Percentiles rank a stretch among this genome's conserved stretches.
Conservation (phyloP, 73 alveolate species). For the Stentor coeruleus region DNA sequence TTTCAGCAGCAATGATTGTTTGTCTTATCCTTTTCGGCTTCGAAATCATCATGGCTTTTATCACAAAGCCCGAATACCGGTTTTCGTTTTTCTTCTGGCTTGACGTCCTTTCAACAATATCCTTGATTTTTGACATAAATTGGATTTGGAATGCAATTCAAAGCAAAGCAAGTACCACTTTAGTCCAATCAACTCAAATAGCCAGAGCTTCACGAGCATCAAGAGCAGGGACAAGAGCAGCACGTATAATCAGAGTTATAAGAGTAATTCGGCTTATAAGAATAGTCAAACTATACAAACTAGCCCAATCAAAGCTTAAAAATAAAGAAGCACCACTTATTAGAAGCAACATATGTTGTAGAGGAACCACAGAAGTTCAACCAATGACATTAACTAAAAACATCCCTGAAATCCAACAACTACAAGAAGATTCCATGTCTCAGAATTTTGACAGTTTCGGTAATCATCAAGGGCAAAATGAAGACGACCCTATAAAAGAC, state of each 20-base stretch:
- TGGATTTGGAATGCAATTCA: constrained; percentile 72
- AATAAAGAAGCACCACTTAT: neutral
- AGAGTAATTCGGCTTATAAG: constrained; percentile 57
- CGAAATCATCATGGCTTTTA: constrained; percentile 19
- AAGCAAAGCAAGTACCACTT: constrained; percentile 41
- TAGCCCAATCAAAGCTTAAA: constrained; percentile 19
- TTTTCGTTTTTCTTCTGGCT: no score
- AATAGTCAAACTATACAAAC: constrained; percentile 58
- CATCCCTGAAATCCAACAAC: no score
- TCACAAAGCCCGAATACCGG: constrained; percentile 10
- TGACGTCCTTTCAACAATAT: constrained; percentile 64
- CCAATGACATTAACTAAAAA: no score
- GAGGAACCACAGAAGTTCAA: no score
- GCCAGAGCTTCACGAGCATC: constrained; percentile 72
- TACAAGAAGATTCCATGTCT: neutral
- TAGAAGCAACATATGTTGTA: no score
- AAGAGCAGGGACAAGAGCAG: constrained; percentile 69
- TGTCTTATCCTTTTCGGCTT: constrained; percentile 26
- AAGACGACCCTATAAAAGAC: constrained; percentile 4
- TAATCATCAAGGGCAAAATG: neutral
- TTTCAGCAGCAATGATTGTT: neutral
- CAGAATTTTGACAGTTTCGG: neutral
- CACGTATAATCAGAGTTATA: constrained; percentile 58
- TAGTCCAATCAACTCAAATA: constrained; percentile 41
- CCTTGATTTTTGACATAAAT: constrained; percentile 68